These are phyloP conservation scores for Schwanniomyces vanrijiae DNA, from an alignment of 805 yeast genomes.

Conservation along the genomic window DNA sequence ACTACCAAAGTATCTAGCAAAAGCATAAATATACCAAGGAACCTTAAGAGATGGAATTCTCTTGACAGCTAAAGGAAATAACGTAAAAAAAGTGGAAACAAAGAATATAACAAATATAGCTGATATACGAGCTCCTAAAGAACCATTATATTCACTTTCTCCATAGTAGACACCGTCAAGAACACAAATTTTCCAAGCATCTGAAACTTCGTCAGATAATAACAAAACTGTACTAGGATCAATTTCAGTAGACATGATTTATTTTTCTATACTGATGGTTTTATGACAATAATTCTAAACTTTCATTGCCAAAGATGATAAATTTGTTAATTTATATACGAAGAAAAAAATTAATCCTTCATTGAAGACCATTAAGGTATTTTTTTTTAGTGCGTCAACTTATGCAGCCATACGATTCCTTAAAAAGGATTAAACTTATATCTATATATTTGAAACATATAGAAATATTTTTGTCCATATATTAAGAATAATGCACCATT, in stretches of 20 bases:
- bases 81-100: constrained; percentile 54
- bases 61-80: constrained; percentile 63
- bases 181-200: constrained; percentile 42
- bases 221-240: constrained; percentile 29
- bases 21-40: constrained; percentile 58
- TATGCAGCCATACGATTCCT: not conserved
- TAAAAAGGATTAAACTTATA: not conserved
- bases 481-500: no score
- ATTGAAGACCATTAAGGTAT: not conserved
- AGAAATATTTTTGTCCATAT: no score
- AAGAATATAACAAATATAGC: constrained; percentile 55
- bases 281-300: not conserved
- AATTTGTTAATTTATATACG: not conserved
- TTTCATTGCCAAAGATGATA: not conserved
- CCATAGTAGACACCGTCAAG: constrained; percentile 41
- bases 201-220: constrained; percentile 22
- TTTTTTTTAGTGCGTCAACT: not conserved
- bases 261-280: not conserved
- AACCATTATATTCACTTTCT: constrained; percentile 41
- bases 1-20: constrained; percentile 30
- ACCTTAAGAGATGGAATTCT: constrained; percentile 56
- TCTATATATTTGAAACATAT: no score
- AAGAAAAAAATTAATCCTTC: not conserved
- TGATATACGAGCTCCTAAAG: constrained; percentile 6
- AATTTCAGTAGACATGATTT: constrained; percentile 7